Conservation (phyloP, 1,284 basidiomycete genomes). For the Apiotrichum veenhuisii region DNA sequence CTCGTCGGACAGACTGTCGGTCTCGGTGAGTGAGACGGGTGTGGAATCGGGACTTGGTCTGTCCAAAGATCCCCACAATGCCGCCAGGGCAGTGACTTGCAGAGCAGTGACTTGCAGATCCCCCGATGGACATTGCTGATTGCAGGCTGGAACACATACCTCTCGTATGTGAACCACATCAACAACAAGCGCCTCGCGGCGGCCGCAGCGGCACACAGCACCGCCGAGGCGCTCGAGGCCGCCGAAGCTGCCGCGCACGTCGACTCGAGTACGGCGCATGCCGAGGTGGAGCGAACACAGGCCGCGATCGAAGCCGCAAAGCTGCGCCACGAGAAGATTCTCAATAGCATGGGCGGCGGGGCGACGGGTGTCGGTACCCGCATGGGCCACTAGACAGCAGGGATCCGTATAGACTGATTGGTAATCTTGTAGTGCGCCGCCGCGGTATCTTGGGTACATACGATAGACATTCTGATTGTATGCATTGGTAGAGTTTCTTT, state of each 20-base stretch:
- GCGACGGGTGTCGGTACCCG: slow-evolving; percentile 35
- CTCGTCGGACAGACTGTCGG: slow-evolving; percentile 73
- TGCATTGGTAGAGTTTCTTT: too few relatives aligned
- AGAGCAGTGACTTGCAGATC: too few relatives aligned
- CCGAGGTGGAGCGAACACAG: not conserved
- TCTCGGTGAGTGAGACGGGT: slow-evolving; percentile 54
- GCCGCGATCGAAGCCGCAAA: slow-evolving; percentile 5
- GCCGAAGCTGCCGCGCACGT: not conserved
- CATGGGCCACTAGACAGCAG: slow-evolving; percentile 22
- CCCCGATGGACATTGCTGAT: not conserved
- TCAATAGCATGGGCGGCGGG: slow-evolving; percentile 28
- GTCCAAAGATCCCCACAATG: too few relatives aligned
- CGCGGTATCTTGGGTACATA: not conserved
- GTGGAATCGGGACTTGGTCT: too few relatives aligned
- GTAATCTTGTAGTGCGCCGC: not conserved
- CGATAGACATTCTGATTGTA: not conserved
- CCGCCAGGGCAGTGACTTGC: too few relatives aligned
- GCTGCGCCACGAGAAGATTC: slow-evolving; percentile 16
- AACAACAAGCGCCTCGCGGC: slow-evolving; percentile 31
- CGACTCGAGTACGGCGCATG: not conserved
- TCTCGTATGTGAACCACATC: slow-evolving; percentile 39
- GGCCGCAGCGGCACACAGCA: slow-evolving; percentile 15
- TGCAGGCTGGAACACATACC: slow-evolving; percentile 58
- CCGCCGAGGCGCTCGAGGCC: slow-evolving; percentile 13
- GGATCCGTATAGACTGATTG: too few relatives aligned